Base-by-base conservation (phyloP, 2,329 filamentous ascomycete genomes). In the Penicillium sp. region DNA sequence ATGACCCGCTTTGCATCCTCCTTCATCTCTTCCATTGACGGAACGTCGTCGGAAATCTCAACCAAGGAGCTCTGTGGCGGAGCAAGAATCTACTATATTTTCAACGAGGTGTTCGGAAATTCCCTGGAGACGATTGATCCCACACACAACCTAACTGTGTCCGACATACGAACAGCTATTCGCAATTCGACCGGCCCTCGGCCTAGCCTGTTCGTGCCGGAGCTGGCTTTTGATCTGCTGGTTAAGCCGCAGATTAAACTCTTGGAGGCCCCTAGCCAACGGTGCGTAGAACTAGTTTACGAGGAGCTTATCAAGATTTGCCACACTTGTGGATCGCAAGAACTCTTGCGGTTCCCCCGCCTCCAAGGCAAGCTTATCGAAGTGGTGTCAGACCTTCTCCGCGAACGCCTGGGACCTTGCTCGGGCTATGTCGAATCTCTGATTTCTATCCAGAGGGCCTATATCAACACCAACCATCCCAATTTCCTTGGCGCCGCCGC, bases 301-400 rank as follows among this genome's bases (percentile, higher is more conserved):
- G 93, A 98, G 65, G 93, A 98, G 67, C 77, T 98, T 30, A 98
- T 98, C 73, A 98, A 98, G 71, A 97, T 98, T 54, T 96, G 93
- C 70, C 93, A 98, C 65, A 98, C 93, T 1, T 98, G 93, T 69
- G 93, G 93, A 47, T 96, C 89, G 2, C 94, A 86, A 11, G 93
- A 98, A 66, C 80, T 98, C 14, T 86, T 87, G 37, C 80, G 93
- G 48, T 98, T 91, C 65, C 93, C 93, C 9, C 81, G 93, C 47
- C 75, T 98, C 37, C 93, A 98, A 69, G 93, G 84, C 36, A 97
- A 97, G 70, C 82, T 98, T 29, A 98, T 98, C 49, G 93, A 98
- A 68, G 91, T 96, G 13, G 93, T 98, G 2, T 97, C 93, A 5
- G 93, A 98, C 63, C 80, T 98, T 30, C 76, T 98, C 36, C 83